A percentile compares a stretch with the other conserved stretches of the same genome.
phyloP scores from a whole-genome alignment of 2,329 filamentous ascomycete genomes.

The Claviceps sp. region DNA sequence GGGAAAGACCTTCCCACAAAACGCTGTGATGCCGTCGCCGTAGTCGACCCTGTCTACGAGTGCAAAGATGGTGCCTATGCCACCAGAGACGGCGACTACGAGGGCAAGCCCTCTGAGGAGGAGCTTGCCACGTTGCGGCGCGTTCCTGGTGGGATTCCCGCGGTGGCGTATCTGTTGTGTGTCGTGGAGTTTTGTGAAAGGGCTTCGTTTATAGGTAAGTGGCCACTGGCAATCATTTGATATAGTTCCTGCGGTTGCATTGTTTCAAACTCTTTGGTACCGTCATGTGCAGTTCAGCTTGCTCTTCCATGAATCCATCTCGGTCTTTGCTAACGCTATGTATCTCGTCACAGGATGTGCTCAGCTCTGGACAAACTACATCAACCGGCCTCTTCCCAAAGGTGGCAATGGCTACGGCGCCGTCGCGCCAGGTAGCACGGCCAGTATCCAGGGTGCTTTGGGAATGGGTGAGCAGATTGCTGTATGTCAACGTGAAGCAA shows the following conservation, averaged over 20 bases:
- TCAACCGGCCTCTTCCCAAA: constrained; percentile 44
- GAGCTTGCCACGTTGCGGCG: constrained; percentile 38
- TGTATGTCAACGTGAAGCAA: constrained; percentile 3
- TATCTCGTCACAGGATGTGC: constrained; percentile 7
- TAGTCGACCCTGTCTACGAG: background rate
- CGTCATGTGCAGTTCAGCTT: too few relatives aligned
- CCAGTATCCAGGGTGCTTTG: constrained; percentile 41
- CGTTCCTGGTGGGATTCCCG: constrained; percentile 36
- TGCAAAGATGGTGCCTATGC: background rate
- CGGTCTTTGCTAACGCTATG: too few relatives aligned
- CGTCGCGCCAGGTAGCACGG: constrained; percentile 23
- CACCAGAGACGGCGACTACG: constrained; percentile 12
- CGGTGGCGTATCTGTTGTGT: constrained; percentile 42
- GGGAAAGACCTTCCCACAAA: too few relatives aligned
- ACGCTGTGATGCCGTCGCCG: too few relatives aligned
- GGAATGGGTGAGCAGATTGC: constrained; percentile 32
- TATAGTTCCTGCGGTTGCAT: too few relatives aligned
- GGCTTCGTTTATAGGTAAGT: constrained; percentile 44
- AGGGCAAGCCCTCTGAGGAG: constrained; percentile 37
- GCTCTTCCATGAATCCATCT: too few relatives aligned
- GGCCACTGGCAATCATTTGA: background rate
- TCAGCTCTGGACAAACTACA: constrained; percentile 36
- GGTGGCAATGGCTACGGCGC: constrained; percentile 34
- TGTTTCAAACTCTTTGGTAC: too few relatives aligned
- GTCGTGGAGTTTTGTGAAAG: constrained; percentile 47